A percentile compares a stretch with the other conserved stretches of the same genome.
Conservation (phyloP, 768 basidiomycete species). For the Leucogyrophana mollusca region DNA sequence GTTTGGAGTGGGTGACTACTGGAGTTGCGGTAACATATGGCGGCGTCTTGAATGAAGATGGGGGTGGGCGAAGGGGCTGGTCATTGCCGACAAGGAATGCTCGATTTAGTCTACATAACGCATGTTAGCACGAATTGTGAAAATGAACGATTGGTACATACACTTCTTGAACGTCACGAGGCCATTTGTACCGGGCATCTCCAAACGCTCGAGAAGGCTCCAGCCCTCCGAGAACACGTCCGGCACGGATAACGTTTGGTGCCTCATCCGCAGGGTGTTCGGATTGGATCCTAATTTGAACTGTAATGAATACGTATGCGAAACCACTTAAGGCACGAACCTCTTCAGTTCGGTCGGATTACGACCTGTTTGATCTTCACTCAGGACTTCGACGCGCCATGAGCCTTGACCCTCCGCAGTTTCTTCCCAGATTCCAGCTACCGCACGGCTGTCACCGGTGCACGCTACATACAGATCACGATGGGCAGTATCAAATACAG, state of each 20-base stretch:
- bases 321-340: no score
- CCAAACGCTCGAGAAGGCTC: slow-evolving; percentile 89
- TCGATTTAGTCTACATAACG: slow-evolving; percentile 47
- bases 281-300: slow-evolving; percentile 60
- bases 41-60: slow-evolving; percentile 72
- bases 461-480: slow-evolving; percentile 86
- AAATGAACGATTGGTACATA: slow-evolving; percentile 33
- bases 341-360: slow-evolving; percentile 82
- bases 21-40: slow-evolving; percentile 90
- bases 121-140: not conserved
- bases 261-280: slow-evolving; percentile 83
- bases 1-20: slow-evolving; percentile 75
- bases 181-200: slow-evolving; percentile 90
- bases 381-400: slow-evolving; percentile 94
- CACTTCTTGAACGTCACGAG: slow-evolving; percentile 68
- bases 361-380: slow-evolving; percentile 94
- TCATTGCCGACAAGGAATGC: slow-evolving; percentile 68
- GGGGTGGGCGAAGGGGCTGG: slow-evolving; percentile 56
- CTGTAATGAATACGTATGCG: no score
- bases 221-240: slow-evolving; percentile 83
- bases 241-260: slow-evolving; percentile 69
- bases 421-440: slow-evolving; percentile 89
- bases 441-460: slow-evolving; percentile 92
- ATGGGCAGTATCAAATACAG: slow-evolving; percentile 82
- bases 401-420: slow-evolving; percentile 60